Conservation (phyloP, 352 stramenopile genomes). For the Globisporangium irregulare region DNA sequence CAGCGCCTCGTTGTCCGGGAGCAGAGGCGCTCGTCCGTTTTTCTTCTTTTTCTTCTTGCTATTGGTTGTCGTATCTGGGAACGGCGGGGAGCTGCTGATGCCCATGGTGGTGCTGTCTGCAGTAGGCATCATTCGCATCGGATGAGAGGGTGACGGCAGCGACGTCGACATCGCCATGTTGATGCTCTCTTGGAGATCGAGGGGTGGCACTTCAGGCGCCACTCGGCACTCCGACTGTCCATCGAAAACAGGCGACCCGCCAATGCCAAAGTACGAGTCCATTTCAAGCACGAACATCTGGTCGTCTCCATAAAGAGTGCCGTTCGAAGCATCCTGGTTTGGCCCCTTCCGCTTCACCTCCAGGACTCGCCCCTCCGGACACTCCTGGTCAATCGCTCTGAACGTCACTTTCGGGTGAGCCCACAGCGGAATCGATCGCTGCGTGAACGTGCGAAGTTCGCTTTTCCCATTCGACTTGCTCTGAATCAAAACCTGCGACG, state of each 20-base stretch:
- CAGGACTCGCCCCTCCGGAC: slow-evolving; percentile 50
- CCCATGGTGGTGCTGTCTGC: slow-evolving; percentile 1
- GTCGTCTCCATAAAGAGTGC: slow-evolving; percentile 45
- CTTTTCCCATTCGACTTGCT: slow-evolving; percentile 36
- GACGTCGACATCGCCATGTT: slow-evolving; percentile 78
- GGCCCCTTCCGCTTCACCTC: slow-evolving; percentile 76
- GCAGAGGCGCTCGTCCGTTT: slow-evolving; percentile 10
- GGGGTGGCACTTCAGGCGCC: slow-evolving; percentile 43
- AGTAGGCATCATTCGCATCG: slow-evolving; percentile 16
- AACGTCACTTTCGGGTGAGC: slow-evolving; percentile 77
- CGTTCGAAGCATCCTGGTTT: slow-evolving; percentile 35
- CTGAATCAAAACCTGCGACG: slow-evolving; percentile 8
- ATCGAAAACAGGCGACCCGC: slow-evolving; percentile 72
- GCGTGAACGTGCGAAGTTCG: slow-evolving; percentile 66
- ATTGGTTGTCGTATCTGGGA: slow-evolving; percentile 16
- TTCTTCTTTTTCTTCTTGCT: slow-evolving; percentile 41
- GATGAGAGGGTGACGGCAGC: slow-evolving; percentile 34
- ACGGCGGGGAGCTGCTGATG: slow-evolving; percentile 11
- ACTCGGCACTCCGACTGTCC: slow-evolving; percentile 33
- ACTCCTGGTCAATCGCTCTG: slow-evolving; percentile 45
- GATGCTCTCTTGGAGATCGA: slow-evolving; percentile 67
- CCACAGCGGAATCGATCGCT: slow-evolving; percentile 65
- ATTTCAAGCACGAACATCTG: slow-evolving; percentile 85
- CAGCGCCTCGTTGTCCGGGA: neutral
- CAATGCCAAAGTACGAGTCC: slow-evolving; percentile 86